A percentile compares a stretch with the other conserved stretches of the same genome.
Conservation (phyloP, 139 green algal genomes). For the Coccomyxa sp. region DNA sequence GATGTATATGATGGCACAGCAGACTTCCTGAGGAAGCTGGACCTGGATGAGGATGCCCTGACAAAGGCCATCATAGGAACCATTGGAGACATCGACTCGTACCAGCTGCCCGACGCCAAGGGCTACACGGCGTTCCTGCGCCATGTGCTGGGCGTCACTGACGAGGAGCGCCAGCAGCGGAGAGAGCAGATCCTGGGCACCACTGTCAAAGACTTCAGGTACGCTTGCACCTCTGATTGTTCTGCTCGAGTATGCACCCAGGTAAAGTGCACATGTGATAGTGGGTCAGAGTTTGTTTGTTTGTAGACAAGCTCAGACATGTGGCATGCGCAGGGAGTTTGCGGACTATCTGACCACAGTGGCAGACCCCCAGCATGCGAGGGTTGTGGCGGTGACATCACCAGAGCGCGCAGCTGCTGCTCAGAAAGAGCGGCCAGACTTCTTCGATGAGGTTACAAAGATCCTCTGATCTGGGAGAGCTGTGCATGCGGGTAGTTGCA, state of each 20-base stretch:
- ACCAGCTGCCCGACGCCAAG: slow-evolving; percentile 95
- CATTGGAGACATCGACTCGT: slow-evolving; percentile 91
- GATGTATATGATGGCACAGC: slow-evolving; percentile 76
- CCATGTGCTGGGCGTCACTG: slow-evolving; percentile 84
- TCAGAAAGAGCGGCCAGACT: slow-evolving; percentile 59
- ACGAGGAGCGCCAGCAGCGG: slow-evolving; percentile 92
- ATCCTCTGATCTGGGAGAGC: too few relatives aligned
- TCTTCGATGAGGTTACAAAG: slow-evolving; percentile 66
- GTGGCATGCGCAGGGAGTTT: slow-evolving; percentile 43
- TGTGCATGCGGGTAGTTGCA: too few relatives aligned
- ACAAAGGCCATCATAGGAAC: slow-evolving; percentile 95
- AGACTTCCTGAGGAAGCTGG: slow-evolving; percentile 76
- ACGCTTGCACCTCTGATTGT: not conserved
- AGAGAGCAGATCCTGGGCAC: slow-evolving; percentile 70
- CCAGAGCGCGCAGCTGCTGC: slow-evolving; percentile 63
- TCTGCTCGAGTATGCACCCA: not conserved
- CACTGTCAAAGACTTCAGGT: slow-evolving; percentile 73
- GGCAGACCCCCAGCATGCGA: slow-evolving; percentile 33
- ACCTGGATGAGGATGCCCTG: slow-evolving; percentile 80
- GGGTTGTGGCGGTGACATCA: slow-evolving; percentile 82
- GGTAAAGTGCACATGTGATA: not conserved
- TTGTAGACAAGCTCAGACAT: not conserved
- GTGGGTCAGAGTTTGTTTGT: not conserved
- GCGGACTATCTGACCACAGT: slow-evolving; percentile 71
- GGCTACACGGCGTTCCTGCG: slow-evolving; percentile 61